Percentiles rank a stretch among this genome's conserved stretches.
phyloP scores from a whole-genome alignment of 2,329 filamentous ascomycete species.

The Cladophialophora immunda region DNA sequence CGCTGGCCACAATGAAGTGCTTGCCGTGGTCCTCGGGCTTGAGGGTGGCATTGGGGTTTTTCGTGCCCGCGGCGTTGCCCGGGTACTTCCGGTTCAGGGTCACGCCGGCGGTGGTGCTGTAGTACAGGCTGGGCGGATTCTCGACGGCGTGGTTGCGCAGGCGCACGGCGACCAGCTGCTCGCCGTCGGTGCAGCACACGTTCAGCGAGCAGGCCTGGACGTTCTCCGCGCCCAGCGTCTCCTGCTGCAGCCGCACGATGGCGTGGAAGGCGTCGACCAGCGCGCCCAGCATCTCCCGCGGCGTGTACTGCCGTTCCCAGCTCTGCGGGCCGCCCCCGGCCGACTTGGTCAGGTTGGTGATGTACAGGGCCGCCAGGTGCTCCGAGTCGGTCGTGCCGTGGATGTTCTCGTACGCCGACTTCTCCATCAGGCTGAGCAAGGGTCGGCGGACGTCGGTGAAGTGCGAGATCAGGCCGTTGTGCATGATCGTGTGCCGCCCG shows the following conservation, averaged over 20 bases:
- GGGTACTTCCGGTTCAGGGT: slow-evolving; percentile 64
- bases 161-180: slow-evolving; percentile 59
- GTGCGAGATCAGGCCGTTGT: slow-evolving; percentile 61
- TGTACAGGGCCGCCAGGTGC: slow-evolving; percentile 57
- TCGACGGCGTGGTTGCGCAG: slow-evolving; percentile 62
- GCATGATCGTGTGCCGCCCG: slow-evolving; percentile 64
- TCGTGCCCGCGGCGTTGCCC: slow-evolving; percentile 54
- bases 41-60: slow-evolving; percentile 46
- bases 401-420: slow-evolving; percentile 59
- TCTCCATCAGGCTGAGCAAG: slow-evolving; percentile 55
- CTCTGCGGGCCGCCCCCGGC: slow-evolving; percentile 41
- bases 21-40: slow-evolving; percentile 55
- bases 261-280: slow-evolving; percentile 54
- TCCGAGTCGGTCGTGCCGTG: slow-evolving; percentile 63
- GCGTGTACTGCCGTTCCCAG: slow-evolving; percentile 55
- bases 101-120: slow-evolving; percentile 58
- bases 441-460: slow-evolving; percentile 58
- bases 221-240: slow-evolving; percentile 48
- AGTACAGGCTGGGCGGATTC: slow-evolving; percentile 63
- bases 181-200: slow-evolving; percentile 61
- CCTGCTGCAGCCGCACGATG: slow-evolving; percentile 56
- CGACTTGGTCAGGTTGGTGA: slow-evolving; percentile 41
- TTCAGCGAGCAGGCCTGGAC: slow-evolving; percentile 61
- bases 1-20: slow-evolving; percentile 60
- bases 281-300: slow-evolving; percentile 55